Evolutionary conservation across 768 basidiomycete species (phyloP), one percentile per base, ranked within the genome.

Genomic region (Kwoniella europaea): DNA sequence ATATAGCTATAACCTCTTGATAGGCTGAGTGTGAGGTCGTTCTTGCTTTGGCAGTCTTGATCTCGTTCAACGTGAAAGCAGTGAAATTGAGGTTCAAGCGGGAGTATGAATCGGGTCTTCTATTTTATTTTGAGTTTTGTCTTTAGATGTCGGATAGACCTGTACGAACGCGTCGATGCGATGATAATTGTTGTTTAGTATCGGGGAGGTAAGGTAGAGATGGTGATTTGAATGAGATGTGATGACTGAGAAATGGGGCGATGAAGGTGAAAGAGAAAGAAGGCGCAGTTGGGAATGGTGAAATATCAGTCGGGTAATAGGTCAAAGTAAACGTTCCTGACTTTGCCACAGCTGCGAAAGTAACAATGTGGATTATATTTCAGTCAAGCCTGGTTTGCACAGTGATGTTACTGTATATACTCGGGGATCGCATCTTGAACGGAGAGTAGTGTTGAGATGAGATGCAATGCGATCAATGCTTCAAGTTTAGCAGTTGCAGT

Each of bases 131-230:
- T 61, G 35, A 6, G 20, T 43, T 61, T 61, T 52, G 42, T 12
- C 35, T 63, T 20, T 24, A 20, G 24, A 20, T 63, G 64, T 65
- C 64, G 54, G 64, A 57, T 57, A 65, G 55, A 65, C 64, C 41
- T 57, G 64, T 65, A 55, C 54, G 64, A 44, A 52, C 56, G 57
- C 65, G 57, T 43, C 65, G 65, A 56, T 43, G 29, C 53, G 63
- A 46, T 53, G 52, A 22, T 27, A 20, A 24, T 24, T 27, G 63
- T 12, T 13, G 59, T 43, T 22, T 6, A 7, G 20, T 35, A 18
- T n/a, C n/a, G n/a, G n/a, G n/a, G n/a, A n/a, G n/a, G n/a, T n/a
- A n/a, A n/a, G n/a, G n/a, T n/a, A n/a, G n/a, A n/a, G 59, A 16
- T 24, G n/a, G 41, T 42, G 53, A 20, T 29, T 18, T 24, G 13